Base-by-base conservation (phyloP, 2,329 filamentous ascomycete genomes). In the Paradendryphiella salina region DNA sequence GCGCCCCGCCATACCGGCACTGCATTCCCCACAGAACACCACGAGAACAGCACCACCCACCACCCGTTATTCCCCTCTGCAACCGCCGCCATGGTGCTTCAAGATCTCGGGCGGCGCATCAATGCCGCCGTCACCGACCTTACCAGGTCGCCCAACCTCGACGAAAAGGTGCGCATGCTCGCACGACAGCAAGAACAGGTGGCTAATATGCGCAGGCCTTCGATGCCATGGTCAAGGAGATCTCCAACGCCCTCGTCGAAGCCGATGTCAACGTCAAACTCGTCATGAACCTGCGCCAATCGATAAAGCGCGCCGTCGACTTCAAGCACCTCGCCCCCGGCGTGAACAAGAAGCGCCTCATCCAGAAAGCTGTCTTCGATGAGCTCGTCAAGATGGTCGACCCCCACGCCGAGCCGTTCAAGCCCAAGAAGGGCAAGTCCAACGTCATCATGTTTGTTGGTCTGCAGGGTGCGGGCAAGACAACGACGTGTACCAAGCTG, bases 391-490 rank as follows among this genome's bases (percentile, higher is more conserved):
- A 90, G 67, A 86, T 99, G 42, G 94, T 99, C 62, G 91, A 99
- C 67, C 94, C 94, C 20, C 93, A 97, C 75, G 87, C 89, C 65
- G 92, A 96, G 61, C 88, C 93, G 0, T 99, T 96, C 81, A 94
- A 95, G 73, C 92, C 93, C 17, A 96, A 95, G 79, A 99, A 97
- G 77, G 91, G 92, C 60, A 94, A 91, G 73, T 81, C 88, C 57
- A 99, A 96, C 74, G 89, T 99, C 70, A 96, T 99, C 75, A 99
- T 99, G 94, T 97, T 99, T 73, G 94, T 99, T 57, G 94, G 94
- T 77, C 81, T 99, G 40, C 94, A 99, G 76, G 94, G 94, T 80
- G 90, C 93, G 4, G 94, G 94, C 74, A 99, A 99, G 77, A 99
- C 94, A 18, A 99, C 94, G 1, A 95, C 93, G 10, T 97, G 94